A percentile compares a stretch with the other conserved stretches of the same genome.
Conservation (phyloP, 2,329 filamentous ascomycete species). For the Cladosporium sp. region DNA sequence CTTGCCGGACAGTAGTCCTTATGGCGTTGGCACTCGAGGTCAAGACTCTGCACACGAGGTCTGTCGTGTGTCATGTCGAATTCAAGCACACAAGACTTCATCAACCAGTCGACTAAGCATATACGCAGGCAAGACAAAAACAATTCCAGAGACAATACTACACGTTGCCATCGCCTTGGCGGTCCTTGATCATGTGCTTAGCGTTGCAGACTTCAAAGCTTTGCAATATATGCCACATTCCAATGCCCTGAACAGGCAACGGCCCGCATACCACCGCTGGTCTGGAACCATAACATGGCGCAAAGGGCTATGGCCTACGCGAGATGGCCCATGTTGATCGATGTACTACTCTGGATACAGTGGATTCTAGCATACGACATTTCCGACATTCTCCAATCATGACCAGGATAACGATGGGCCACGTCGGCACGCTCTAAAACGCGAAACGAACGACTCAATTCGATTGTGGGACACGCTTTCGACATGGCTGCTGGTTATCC, state of each 20-base stretch:
- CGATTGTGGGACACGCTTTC: neutral
- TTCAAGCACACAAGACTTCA: neutral
- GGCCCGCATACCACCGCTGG: slow-evolving; percentile 33
- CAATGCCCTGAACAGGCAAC: slow-evolving; percentile 41
- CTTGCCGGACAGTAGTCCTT: neutral
- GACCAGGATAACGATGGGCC: neutral
- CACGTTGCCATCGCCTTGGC: neutral
- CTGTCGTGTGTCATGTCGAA: neutral
- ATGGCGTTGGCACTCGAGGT: neutral
- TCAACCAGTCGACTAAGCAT: neutral
- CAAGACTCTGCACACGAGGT: neutral
- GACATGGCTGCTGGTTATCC: neutral
- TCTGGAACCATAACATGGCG: slow-evolving; percentile 34
- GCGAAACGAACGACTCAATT: neutral
- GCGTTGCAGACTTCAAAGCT: neutral
- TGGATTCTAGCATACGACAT: neutral
- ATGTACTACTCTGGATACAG: neutral
- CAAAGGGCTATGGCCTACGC: neutral
- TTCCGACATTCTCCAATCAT: neutral
- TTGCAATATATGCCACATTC: slow-evolving; percentile 37
- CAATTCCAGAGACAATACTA: neutral
- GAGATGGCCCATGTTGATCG: neutral
- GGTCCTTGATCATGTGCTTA: neutral
- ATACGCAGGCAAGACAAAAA: neutral
- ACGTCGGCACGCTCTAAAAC: neutral